Percentiles rank a stretch among this genome's conserved stretches.
phyloP scores from a whole-genome alignment of 306 rosid species.

The Rosa persica region DNA sequence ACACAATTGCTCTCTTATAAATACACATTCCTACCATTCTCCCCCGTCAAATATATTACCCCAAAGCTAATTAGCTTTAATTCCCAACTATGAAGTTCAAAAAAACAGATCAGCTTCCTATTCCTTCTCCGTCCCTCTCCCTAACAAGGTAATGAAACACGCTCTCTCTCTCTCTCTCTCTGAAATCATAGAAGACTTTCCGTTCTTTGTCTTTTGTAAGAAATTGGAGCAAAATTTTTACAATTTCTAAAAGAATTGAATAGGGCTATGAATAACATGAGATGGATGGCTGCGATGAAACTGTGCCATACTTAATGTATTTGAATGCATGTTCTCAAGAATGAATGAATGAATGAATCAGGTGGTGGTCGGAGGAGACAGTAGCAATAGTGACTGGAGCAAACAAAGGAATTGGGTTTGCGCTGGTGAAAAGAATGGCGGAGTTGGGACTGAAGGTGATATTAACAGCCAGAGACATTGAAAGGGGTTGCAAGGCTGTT shows the following conservation, averaged over 20 bases:
- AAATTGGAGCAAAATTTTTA: background rate
- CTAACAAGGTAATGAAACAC: background rate
- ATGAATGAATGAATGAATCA: constrained; percentile 19
- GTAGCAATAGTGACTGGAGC: constrained; percentile 88
- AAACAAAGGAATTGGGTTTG: constrained; percentile 83
- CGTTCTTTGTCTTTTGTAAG: background rate
- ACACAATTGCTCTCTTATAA: background rate
- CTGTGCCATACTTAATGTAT: background rate
- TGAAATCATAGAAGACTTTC: background rate
- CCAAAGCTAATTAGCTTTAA: background rate
- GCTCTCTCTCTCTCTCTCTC: constrained; percentile 13
- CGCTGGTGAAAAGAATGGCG: constrained; percentile 63
- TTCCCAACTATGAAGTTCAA: constrained; percentile 3
- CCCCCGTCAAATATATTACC: background rate
- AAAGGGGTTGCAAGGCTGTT: constrained; percentile 60
- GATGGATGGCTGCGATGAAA: background rate
- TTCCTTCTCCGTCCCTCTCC: background rate
- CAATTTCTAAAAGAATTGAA: no score
- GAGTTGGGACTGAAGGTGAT: constrained; percentile 64
- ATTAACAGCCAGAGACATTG: constrained; percentile 61
- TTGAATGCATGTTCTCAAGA: background rate
- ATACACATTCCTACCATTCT: background rate
- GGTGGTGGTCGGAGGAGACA: constrained; percentile 88
- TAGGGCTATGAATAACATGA: background rate
- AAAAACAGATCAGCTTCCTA: background rate